Evolutionary conservation across 495 filamentous ascomycete genomes (phyloP), one percentile per base, ranked within the genome.

Genomic region (Daldinia decipiens): DNA sequence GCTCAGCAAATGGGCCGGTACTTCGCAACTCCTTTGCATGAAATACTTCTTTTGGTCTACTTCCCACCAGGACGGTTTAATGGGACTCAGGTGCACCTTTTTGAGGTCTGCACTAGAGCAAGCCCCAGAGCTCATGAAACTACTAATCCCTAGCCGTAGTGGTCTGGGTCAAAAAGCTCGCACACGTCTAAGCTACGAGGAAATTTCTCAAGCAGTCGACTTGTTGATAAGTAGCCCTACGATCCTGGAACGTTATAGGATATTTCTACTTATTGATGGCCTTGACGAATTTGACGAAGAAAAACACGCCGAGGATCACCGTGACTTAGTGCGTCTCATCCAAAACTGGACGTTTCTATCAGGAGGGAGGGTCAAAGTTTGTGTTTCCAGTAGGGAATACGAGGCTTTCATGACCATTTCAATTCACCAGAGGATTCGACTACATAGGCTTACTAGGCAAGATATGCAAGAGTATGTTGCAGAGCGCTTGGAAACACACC

Each of bases 21-120:
- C 40, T 21, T 45, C 40, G 0, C 40, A 21, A 21, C 7, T 45
- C 0, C 40, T 45, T 45, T 11, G n/a, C 17, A 3, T 45, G 8
- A 45, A 45, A 45, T 45, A 45, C 40, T 45, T 45, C 17, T 45
- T 45, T 17, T 45, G 40, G 40, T 21, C 40, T 21, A 45, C 17
- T 11, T 45, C n/a, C 40, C 40, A 45, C 0, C 40, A 45, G 3
- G 1, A 21, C 9, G 40, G 40, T 0, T 21, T 45, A 11, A 3
- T 21, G 40, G 40, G 40, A 0, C 19, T 45, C 8, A 45, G 0
- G 2, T 45, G 40, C 17, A 21, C 40, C 7, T 3, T 45, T 3
- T 21, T 45, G 7, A 45, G 8, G 17, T 45, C 40, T 45, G 6
- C 40, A 21, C 17, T 45, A 3, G 40, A 45, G 17, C 40, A 45